Percentiles rank a stretch among this genome's conserved stretches.
phyloP scores from a whole-genome alignment of 139 green algal genomes.

The Chlorella sp. region DNA sequence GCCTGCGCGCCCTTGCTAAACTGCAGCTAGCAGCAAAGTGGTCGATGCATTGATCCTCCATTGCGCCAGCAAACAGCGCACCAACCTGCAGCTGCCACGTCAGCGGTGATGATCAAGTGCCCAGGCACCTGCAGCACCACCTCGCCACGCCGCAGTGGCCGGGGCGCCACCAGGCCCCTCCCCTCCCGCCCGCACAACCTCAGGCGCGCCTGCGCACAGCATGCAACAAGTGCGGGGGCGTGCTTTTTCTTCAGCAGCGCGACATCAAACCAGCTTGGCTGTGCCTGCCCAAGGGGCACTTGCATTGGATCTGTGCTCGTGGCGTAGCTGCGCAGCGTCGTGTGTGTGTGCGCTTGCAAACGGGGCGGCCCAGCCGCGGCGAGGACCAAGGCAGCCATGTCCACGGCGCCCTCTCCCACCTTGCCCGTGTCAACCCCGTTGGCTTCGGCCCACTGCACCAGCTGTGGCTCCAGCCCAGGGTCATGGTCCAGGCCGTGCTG shows the following conservation, averaged over 20 bases:
- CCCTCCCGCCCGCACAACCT: constrained; percentile 13
- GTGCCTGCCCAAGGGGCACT: too few relatives aligned
- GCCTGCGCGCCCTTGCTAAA: neutral
- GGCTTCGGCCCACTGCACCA: neutral
- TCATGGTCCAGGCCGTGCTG: neutral
- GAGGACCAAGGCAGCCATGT: neutral
- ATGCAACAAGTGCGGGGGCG: too few relatives aligned
- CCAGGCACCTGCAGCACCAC: constrained; percentile 5
- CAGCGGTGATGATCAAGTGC: neutral
- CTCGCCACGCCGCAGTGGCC: constrained; percentile 3
- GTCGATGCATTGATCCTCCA: neutral
- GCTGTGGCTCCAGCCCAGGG: constrained; percentile 10
- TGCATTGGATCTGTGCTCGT: neutral
- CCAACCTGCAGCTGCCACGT: constrained; percentile 6
- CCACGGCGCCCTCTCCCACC: neutral
- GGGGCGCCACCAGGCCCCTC: constrained; percentile 8
- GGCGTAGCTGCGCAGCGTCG: neutral
- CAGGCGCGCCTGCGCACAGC: constrained; percentile 2
- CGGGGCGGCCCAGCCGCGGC: neutral
- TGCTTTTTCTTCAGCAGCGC: too few relatives aligned
- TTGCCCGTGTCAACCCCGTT: constrained; percentile 6
- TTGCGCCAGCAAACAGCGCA: neutral
- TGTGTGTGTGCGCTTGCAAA: neutral
- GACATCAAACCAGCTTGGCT: too few relatives aligned
- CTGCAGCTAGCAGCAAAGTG: neutral